Percentiles rank a stretch among this genome's conserved stretches.
These are phyloP conservation scores for Phytophthora uliginosa DNA, from an alignment of 352 stramenopile species.

Conservation along the genomic window DNA sequence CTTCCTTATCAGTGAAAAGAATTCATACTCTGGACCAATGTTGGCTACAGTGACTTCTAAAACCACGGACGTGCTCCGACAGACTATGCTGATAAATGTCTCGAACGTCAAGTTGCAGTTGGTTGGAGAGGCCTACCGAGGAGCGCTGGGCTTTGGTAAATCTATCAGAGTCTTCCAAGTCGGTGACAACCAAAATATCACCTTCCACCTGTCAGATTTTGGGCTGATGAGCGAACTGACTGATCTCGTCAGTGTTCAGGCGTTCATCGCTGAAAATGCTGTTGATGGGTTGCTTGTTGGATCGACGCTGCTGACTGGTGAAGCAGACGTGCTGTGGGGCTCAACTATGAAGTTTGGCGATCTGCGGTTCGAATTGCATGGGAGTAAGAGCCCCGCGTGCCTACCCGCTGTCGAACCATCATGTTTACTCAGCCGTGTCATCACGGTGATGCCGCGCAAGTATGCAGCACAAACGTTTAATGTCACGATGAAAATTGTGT, in stretches of 20 bases:
- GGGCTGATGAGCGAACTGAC: conserved; percentile 34
- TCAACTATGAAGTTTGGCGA: conserved; percentile 16
- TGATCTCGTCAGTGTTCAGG: conserved; percentile 37
- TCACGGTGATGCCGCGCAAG: conserved; percentile 45
- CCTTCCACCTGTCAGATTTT: conserved; percentile 42
- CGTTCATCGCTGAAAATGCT: conserved; percentile 13
- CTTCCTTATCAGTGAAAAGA: conserved; percentile 10
- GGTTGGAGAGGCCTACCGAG: conserved; percentile 31
- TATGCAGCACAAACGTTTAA: conserved; percentile 56
- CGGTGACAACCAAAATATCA: conserved; percentile 52
- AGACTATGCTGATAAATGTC: conserved; percentile 13
- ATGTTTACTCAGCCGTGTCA: conserved; percentile 26
- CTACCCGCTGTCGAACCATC: conserved; percentile 14
- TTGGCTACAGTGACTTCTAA: conserved; percentile 22
- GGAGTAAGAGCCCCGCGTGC: conserved; percentile 17
- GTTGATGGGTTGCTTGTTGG: conserved; percentile 33
- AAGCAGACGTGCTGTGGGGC: conserved; percentile 20
- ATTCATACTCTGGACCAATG: conserved; percentile 27
- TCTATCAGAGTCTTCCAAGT: conserved; percentile 41
- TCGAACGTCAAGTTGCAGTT: conserved; percentile 26
- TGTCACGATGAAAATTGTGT: conserved; percentile 41
- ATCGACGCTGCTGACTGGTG: conserved; percentile 13
- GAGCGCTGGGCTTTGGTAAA: conserved; percentile 25
- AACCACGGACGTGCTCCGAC: conserved; percentile 31
- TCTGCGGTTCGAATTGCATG: conserved; percentile 27